These are phyloP conservation scores for Bruguiera hainesii DNA, from an alignment of 441 rosid genomes.

Conservation along the genomic window DNA sequence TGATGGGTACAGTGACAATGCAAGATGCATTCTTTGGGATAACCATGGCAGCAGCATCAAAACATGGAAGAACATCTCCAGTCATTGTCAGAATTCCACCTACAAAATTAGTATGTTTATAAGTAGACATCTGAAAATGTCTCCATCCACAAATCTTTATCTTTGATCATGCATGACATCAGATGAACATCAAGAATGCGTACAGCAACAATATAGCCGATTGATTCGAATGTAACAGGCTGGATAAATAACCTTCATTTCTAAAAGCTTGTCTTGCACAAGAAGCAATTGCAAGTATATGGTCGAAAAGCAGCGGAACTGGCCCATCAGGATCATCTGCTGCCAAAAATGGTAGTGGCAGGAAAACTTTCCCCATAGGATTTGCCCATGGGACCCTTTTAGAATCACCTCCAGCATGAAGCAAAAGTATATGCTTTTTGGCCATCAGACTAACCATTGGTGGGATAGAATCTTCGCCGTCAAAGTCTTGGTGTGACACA, in stretches of 20 bases:
- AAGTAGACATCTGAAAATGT: background rate
- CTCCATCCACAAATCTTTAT: too few relatives aligned
- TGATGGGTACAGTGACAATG: slow-evolving; percentile 86
- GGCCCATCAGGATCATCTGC: slow-evolving; percentile 92
- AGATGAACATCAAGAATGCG: background rate
- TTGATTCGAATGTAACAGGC: background rate
- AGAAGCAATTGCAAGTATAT: slow-evolving; percentile 93
- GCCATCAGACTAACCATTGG: slow-evolving; percentile 47
- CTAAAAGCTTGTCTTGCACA: slow-evolving; percentile 79
- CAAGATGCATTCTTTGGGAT: slow-evolving; percentile 80
- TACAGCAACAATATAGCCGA: background rate
- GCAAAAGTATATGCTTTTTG: slow-evolving; percentile 74
- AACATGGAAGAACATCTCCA: slow-evolving; percentile 97
- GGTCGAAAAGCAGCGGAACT: slow-evolving; percentile 94
- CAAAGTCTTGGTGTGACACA: slow-evolving; percentile 17
- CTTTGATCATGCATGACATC: background rate
- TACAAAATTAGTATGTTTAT: slow-evolving; percentile 25
- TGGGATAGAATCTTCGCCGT: slow-evolving; percentile 20
- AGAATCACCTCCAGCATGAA: slow-evolving; percentile 99
- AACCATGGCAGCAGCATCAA: slow-evolving; percentile 74
- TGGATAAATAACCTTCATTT: slow-evolving; percentile 47
- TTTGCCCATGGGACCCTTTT: slow-evolving; percentile 99
- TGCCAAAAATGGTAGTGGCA: slow-evolving; percentile 93
- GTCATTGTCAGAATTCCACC: slow-evolving; percentile 96
- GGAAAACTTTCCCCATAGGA: slow-evolving; percentile 96